phyloP scores from a whole-genome alignment of 768 basidiomycete genomes.

The Sistotremastrum suecicum region DNA sequence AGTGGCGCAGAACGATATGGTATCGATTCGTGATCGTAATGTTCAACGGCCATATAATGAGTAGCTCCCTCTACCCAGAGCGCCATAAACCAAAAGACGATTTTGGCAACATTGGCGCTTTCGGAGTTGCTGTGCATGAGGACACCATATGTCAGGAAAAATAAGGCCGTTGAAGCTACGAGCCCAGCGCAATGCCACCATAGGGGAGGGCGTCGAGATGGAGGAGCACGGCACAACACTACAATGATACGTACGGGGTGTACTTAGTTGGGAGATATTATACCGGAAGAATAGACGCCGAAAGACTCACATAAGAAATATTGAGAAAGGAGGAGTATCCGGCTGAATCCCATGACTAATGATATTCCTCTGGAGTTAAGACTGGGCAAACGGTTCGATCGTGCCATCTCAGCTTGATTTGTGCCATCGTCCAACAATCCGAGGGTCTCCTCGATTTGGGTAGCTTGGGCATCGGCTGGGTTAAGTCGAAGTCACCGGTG shows the following conservation, averaged over 20 bases:
- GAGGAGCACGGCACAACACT: no score
- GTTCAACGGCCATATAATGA: not conserved
- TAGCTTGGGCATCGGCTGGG: not conserved
- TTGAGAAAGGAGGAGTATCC: not conserved
- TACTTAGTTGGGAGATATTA: no score
- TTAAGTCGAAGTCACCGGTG: slow-evolving; percentile 1
- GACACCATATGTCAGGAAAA: no score
- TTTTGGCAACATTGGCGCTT: not conserved
- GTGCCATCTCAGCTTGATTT: not conserved
- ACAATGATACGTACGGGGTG: no score
- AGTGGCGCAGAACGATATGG: not conserved
- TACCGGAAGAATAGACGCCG: no score
- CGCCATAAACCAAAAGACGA: not conserved
- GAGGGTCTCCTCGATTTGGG: not conserved
- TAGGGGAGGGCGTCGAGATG: no score
- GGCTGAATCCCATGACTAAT: not conserved
- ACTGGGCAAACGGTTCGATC: not conserved
- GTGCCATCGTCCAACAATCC: not conserved
- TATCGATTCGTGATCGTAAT: not conserved
- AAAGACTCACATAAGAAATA: not conserved
- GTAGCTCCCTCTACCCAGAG: not conserved
- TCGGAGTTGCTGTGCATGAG: not conserved
- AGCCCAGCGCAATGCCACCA: no score
- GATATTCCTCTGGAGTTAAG: not conserved
- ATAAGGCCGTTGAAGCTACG: no score